Base-by-base conservation (phyloP, 208 protist genomes). In the Trypanosoma congolense region DNA sequence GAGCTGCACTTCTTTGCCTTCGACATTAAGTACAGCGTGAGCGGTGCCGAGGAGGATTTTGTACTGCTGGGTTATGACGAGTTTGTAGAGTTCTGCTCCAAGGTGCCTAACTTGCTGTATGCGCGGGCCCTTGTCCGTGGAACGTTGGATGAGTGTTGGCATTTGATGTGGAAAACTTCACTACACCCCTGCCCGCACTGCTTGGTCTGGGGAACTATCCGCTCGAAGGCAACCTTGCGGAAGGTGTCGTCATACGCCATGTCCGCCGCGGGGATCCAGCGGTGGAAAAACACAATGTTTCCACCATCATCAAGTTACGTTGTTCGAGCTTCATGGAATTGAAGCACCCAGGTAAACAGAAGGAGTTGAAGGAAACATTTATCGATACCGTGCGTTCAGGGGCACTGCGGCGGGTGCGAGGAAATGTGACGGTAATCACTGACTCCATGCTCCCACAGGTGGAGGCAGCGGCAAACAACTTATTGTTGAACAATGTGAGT, bases 311-410 rank as follows among this genome's bases (percentile, higher is more conserved):
- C 52, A 93, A 93, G 54, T 73, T 93, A 36, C 83, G 83, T 59
- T 90, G 83, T 69, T 85, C 78, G 3, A 83, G 71, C 53, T 93
- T 93, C 51, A 90, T 91, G 83, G 83, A 93, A 59, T 54, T 90
- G 54, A 90, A 90, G 71, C 87, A 93, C 63, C 87, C 83, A 3
- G 83, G 83, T n/a, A 93, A 93, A 70, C 83, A 91, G 65, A 74
- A 89, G 73, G 87, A 93, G 56, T 66, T 90, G 26, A 90, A 91
- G 74, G 81, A 83, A 22, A 93, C 81, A 21, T 93, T 93, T 59
- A 64, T 91, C 21, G 80, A 89, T 65, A 93, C 87, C 16, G 83
- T 93, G 44, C 80, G 83, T 19, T 73, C 75, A 2, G 78, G 77
- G 22, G 83, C 83, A 24, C 63, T 87, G 71, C 69, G 70, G 36